Conservation (phyloP, 148 eudicot genomes). For the Spergularia bocconei region DNA sequence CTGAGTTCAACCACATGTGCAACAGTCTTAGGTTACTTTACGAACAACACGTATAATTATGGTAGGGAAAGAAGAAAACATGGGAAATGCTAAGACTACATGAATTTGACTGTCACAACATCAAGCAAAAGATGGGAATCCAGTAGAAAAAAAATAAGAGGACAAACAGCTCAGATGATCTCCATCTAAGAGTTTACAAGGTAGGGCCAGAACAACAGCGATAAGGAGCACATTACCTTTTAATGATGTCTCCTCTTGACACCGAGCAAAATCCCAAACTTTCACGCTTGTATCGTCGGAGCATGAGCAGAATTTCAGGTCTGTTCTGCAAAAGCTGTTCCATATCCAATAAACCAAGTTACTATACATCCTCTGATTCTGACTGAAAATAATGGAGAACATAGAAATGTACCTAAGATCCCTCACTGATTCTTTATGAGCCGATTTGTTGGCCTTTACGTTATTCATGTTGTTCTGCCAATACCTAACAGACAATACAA, state of each 20-base stretch:
- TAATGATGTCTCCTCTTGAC: slow-evolving; percentile 91
- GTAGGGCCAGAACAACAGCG: neutral
- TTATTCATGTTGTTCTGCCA: slow-evolving; percentile 99
- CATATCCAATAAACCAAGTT: slow-evolving; percentile 9
- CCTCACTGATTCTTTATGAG: slow-evolving; percentile 94
- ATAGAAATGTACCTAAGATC: slow-evolving; percentile 62
- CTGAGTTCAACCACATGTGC: slow-evolving; percentile 75
- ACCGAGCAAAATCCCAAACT: slow-evolving; percentile 97
- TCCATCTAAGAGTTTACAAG: slow-evolving; percentile 7
- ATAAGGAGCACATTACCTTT: slow-evolving; percentile 74
- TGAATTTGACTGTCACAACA: neutral
- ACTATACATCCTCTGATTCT: neutral
- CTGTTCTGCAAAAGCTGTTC: slow-evolving; percentile 94
- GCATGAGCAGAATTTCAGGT: slow-evolving; percentile 94
- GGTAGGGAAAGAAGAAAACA: neutral
- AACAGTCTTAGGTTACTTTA: slow-evolving; percentile 53
- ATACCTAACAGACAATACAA: slow-evolving; percentile 49
- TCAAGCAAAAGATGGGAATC: neutral
- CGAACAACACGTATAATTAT: slow-evolving; percentile 4
- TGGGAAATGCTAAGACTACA: neutral
- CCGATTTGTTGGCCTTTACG: slow-evolving; percentile 89
- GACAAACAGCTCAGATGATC: neutral
- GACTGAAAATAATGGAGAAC: neutral
- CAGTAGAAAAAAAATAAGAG: neutral
- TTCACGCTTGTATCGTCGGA: slow-evolving; percentile 97